Conservation (phyloP, 305 asterid genomes). For the Fraxinus paxiana region DNA sequence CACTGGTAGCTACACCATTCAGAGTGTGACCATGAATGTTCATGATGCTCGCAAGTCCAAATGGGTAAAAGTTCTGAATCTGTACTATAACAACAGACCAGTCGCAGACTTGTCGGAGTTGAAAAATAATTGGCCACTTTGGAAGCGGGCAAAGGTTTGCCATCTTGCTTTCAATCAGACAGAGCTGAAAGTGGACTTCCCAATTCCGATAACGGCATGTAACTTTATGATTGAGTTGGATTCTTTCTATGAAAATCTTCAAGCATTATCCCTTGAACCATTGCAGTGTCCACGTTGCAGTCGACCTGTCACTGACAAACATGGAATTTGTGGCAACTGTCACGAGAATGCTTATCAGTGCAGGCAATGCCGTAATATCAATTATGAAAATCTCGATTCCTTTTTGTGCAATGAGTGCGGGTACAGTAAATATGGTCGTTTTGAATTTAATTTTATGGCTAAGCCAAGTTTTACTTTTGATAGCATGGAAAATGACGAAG, state of each 20-base stretch:
- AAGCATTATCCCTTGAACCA: constrained; percentile 97
- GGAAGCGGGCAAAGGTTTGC: constrained; percentile 99
- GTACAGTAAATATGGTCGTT: constrained; percentile 97
- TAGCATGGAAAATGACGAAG: constrained; percentile 98
- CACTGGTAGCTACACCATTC: constrained; percentile 99
- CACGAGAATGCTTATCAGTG: constrained; percentile 99
- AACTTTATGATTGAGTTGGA: constrained; percentile 99
- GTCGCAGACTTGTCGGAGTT: constrained; percentile 95
- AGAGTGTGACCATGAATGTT: constrained; percentile 94
- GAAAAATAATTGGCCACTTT: constrained; percentile 93
- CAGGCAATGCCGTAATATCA: constrained; percentile 98
- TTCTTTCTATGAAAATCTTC: constrained; percentile 96
- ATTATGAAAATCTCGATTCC: constrained; percentile 96
- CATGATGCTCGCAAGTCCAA: constrained; percentile 98
- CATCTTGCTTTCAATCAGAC: constrained; percentile 93
- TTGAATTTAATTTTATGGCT: constrained; percentile 97
- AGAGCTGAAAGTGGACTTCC: constrained; percentile 94
- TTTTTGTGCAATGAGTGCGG: constrained; percentile 99
- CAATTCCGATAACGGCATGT: constrained; percentile 93
- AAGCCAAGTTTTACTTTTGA: constrained; percentile 97
- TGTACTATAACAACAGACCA: constrained; percentile 94
- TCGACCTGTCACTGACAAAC: constrained; percentile 96
- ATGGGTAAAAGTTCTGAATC: constrained; percentile 96
- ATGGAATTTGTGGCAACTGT: constrained; percentile 92
- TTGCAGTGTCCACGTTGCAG: constrained; percentile 99